Base-by-base conservation (phyloP, 139 green algal genomes). In the Ettlia oleoabundans region DNA sequence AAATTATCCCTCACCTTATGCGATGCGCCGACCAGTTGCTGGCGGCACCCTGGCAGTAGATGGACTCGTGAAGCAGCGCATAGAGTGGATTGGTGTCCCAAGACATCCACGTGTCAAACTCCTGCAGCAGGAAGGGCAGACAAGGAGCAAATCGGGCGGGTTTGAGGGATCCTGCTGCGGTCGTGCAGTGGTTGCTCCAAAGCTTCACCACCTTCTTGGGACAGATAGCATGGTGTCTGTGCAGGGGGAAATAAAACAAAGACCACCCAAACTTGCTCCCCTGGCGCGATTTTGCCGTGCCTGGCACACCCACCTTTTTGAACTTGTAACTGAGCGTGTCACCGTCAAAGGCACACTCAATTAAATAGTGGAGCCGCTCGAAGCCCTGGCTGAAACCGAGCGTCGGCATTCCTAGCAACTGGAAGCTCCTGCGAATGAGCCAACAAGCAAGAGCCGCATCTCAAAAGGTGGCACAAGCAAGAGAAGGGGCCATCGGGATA, bases 81-180 rank as follows among this genome's bases (percentile, higher is more conserved):
- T 99, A 99, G 61, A 99, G 80, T 1, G 94, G 94, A 88, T 99
- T 99, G 78, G 91, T 95, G 81, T 97, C 94, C 90, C 94, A 98
- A 8, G 73, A 28, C 52, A 67, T 80, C 73, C 53, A 69, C 4
- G 2, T 68, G 53, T 80, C 72, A 52, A 76, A 76, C 1, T 76
- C 68, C 68, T 76, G 68, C 68, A 40, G 22, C 2, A 1, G 4
- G 1, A 40, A 40, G 19, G 5, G 28, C 18, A 40, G 28, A 38
- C 64, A 9, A 43, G 30, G 2, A 47, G 51, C 1, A 1, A 68
- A 68, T 9, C 47, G n/a, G n/a, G n/a, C n/a, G n/a, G n/a, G n/a
- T n/a, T n/a, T n/a, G n/a, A n/a, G n/a, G n/a, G n/a, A n/a, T n/a
- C n/a, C n/a, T n/a, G n/a, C n/a, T n/a, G n/a, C n/a, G n/a, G n/a